These are phyloP conservation scores for Metschnikowia continentalis DNA, from an alignment of 805 yeast species.

Conservation along the genomic window DNA sequence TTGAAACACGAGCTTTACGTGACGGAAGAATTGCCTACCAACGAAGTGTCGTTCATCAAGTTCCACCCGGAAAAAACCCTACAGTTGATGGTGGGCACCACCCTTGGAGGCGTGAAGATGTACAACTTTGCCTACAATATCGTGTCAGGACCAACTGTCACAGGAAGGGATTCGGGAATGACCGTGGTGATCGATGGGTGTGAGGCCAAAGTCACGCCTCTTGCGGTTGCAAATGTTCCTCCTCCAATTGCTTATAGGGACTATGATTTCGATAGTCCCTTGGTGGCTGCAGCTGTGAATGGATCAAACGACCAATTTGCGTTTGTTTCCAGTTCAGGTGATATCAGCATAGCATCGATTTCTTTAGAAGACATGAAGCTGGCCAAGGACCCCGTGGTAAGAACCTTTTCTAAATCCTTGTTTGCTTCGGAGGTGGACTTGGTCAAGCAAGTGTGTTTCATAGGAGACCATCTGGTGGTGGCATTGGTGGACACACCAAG, in stretches of 20 bases:
- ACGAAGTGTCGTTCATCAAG: constrained; percentile 42
- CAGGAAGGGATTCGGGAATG: constrained; percentile 75
- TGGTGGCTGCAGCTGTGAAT: constrained; percentile 63
- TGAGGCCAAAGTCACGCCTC: constrained; percentile 70
- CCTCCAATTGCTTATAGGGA: constrained; percentile 86
- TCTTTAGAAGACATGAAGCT: constrained; percentile 44
- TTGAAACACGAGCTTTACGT: constrained; percentile 70
- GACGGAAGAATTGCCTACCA: constrained; percentile 19
- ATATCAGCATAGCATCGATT: constrained; percentile 35
- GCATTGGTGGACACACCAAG: constrained; percentile 53
- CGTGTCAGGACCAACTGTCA: constrained; percentile 61
- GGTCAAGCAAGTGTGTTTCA: constrained; percentile 62
- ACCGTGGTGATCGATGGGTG: constrained; percentile 77
- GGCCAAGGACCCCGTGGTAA: constrained; percentile 44
- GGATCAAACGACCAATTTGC: constrained; percentile 57
- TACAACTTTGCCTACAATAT: constrained; percentile 64
- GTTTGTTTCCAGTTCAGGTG: constrained; percentile 44
- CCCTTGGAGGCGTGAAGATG: constrained; percentile 45
- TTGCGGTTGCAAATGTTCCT: constrained; percentile 82
- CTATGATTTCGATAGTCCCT: constrained; percentile 47
- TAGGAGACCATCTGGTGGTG: constrained; percentile 49
- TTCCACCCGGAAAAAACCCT: constrained; percentile 93
- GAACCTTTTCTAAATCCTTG: constrained; percentile 24
- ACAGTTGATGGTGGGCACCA: constrained; percentile 63
- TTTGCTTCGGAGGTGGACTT: constrained; percentile 42